Percentiles rank a stretch among this genome's conserved stretches.
Evolutionary conservation across 306 rosid species (phyloP).

Genomic region (Vicia faba): DNA sequence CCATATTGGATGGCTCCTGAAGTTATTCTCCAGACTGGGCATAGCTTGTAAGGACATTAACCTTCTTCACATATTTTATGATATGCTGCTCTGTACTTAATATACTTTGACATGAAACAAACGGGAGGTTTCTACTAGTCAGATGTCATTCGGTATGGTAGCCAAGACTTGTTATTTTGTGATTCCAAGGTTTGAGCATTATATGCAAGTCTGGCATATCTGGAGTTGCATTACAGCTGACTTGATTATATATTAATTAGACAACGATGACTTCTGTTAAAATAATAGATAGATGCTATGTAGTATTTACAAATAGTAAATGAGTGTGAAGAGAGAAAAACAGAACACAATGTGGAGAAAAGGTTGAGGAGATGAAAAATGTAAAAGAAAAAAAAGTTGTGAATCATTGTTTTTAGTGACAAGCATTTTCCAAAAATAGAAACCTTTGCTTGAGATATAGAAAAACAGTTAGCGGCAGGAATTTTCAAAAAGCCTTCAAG

Average conservation of each 20-base stretch:
- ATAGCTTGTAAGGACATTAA: conserved; percentile 85
- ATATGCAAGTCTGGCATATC: conserved; percentile 15
- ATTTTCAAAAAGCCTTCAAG: conserved; percentile 31
- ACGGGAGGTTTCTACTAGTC: conserved; percentile 34
- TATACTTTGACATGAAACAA: conserved; percentile 25
- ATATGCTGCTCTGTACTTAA: conserved; percentile 32
- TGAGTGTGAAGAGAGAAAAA: conserved; percentile 16
- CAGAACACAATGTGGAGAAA: neutral
- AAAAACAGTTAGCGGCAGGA: conserved; percentile 22
- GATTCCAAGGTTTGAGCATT: conserved; percentile 14
- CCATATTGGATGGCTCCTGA: conserved; percentile 99
- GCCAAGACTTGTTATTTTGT: neutral
- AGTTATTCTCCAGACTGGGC: conserved; percentile 99
- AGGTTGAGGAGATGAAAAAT: neutral
- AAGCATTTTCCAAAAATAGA: conserved; percentile 1
- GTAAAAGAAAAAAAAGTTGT: conserved; percentile 3
- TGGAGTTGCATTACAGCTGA: conserved; percentile 19
- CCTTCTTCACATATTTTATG: conserved; percentile 34
- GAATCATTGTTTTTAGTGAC: neutral
- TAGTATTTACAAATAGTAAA: neutral
- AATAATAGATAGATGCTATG: conserved; percentile 11
- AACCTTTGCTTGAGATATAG: conserved; percentile 11
- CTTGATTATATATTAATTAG: conserved; percentile 10
- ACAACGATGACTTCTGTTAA: conserved; percentile 14
- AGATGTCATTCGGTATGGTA: conserved; percentile 16